phyloP scores from a whole-genome alignment of 495 filamentous ascomycete species.

The Neurospora sp. region DNA sequence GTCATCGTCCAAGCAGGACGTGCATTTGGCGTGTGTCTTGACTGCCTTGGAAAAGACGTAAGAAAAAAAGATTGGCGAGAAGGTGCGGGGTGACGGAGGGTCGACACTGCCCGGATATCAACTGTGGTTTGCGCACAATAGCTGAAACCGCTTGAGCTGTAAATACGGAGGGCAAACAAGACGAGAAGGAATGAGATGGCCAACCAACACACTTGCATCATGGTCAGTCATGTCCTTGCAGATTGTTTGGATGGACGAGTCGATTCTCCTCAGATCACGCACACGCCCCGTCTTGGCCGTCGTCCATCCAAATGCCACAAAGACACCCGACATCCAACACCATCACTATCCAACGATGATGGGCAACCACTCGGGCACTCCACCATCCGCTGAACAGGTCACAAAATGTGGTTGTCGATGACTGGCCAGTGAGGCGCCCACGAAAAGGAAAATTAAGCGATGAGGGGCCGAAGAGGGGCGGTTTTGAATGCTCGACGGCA shows the following conservation, averaged over 20 bases:
- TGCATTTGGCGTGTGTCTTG: background rate
- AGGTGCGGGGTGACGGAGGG: background rate
- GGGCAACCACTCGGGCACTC: background rate
- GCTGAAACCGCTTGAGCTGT: background rate
- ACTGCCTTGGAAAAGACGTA: background rate
- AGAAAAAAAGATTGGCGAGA: background rate
- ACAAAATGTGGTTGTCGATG: constrained; percentile 14
- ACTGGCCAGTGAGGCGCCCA: constrained; percentile 17
- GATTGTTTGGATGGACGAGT: background rate
- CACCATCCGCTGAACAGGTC: constrained; percentile 2
- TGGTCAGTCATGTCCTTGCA: background rate
- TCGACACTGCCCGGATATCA: background rate
- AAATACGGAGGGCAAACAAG: background rate
- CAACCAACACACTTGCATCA: background rate
- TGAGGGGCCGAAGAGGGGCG: background rate
- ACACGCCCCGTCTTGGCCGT: background rate
- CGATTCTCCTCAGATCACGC: background rate
- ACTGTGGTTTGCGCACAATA: background rate
- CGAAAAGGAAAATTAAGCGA: background rate
- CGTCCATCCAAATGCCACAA: background rate
- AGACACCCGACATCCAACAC: background rate
- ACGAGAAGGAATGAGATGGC: background rate
- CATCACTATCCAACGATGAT: background rate
- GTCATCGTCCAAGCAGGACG: background rate
- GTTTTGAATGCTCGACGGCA: too few species aligned